phyloP scores from a whole-genome alignment of 1,284 basidiomycete species.

The Trametes polyzona region DNA sequence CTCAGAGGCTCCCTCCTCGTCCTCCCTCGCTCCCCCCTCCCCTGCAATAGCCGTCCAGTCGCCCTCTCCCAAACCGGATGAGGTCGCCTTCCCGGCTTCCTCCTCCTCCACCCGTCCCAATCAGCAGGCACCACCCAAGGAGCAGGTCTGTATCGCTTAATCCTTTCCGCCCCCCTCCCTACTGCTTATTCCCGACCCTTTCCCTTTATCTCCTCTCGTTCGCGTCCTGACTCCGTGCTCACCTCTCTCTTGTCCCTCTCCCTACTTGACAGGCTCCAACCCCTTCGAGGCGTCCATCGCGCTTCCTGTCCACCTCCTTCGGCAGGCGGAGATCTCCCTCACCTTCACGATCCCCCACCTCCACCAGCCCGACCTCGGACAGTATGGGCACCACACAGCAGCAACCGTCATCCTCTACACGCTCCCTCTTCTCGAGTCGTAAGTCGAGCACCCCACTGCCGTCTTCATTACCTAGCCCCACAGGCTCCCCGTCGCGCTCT shows the following conservation, averaged over 20 bases:
- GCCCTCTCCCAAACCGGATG: slow-evolving; percentile 13
- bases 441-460: slow-evolving; percentile 27
- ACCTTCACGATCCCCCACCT: slow-evolving; percentile 23
- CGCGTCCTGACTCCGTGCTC: slow-evolving; percentile 2
- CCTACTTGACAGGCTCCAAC: slow-evolving; percentile 26
- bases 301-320: slow-evolving; percentile 34
- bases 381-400: slow-evolving; percentile 7
- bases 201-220: slow-evolving; percentile 9
- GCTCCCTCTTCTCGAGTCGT: slow-evolving; percentile 30
- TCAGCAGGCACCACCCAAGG: slow-evolving; percentile 21
- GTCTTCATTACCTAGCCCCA: slow-evolving; percentile 27
- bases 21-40: slow-evolving; percentile 21
- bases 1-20: slow-evolving; percentile 12
- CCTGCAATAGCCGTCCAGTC: slow-evolving; percentile 27
- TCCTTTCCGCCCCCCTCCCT: slow-evolving; percentile 11
- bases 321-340: slow-evolving; percentile 32
- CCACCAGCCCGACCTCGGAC: slow-evolving; percentile 18
- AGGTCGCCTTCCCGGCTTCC: slow-evolving; percentile 17
- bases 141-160: slow-evolving; percentile 33
- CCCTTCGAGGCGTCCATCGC: slow-evolving; percentile 33
- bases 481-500: slow-evolving; percentile 25
- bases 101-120: slow-evolving; percentile 1
- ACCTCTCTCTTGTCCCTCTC: background rate
- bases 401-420: slow-evolving; percentile 20
- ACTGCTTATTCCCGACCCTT: slow-evolving; percentile 3